Evolutionary conservation across 1,139 yeast genomes (phyloP), one percentile per base, ranked within the genome.

Genomic region (Suhomyces chickasaworum): DNA sequence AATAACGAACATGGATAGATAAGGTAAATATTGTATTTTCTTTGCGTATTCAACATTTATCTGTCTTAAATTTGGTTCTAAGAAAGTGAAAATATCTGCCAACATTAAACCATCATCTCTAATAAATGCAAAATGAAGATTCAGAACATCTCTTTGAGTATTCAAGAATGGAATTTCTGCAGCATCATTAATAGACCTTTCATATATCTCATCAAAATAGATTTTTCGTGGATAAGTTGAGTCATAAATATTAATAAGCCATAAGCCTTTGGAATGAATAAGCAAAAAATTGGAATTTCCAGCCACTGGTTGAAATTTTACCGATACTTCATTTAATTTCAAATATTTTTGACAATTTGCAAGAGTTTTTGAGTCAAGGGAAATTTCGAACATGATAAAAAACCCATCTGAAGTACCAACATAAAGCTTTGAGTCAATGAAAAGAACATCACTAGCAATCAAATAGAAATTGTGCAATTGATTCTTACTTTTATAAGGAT

Each of bases 31-130:
- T 33, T 49, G 31, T 6, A 60, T 29, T 40, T 55, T 57, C 48
- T 69, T 70, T 0, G 80, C 76, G 3, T 70, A 55, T 18, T 68
- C 73, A 2, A 77, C 54, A 16, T 62, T 63, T 0, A 75, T 49
- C 49, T 69, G 77, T 42, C 62, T 63, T 3, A 69, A 52, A 9
- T 58, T 53, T n/a, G 68, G 69, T 22, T 48, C 59, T 49, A 42
- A 64, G 45, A 53, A 69, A 0, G 66, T 56, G 33, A 51, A 62
- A 1, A 79, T 49, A 2, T 63, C 57, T 0, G 75, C 63, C 2
- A 73, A 48, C 25, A 72, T 66, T 16, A 82, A 60, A 0, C 84
- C 85, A 51, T 80, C 83, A 41, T 76, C 81, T 48, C 83, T 62
- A 2, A 78, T 58, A 8, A 76, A 59, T 1, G 73, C 73, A 42